Evolutionary conservation across 2,329 filamentous ascomycete genomes (phyloP).

Genomic region (Fusarium buxicola): DNA sequence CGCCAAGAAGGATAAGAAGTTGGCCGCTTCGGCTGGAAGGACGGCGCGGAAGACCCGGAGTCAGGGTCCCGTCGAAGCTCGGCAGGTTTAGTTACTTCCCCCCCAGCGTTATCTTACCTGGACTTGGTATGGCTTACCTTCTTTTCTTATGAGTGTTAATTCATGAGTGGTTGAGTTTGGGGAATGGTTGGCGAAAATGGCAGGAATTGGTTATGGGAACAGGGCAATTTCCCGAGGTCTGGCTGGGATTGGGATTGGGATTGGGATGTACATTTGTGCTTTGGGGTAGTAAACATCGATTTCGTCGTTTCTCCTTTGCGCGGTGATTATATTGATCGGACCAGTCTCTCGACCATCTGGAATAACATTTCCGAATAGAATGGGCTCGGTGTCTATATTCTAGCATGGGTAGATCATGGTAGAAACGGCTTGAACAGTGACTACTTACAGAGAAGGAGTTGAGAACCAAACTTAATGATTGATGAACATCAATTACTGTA

Average conservation of each 20-base stretch:
- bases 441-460: no score
- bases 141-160: slow-evolving; percentile 12
- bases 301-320: neutral
- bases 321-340: neutral
- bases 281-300: slow-evolving; percentile 29
- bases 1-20: slow-evolving; percentile 54
- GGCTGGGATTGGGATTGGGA: slow-evolving; percentile 22
- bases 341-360: no score
- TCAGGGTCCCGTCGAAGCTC: slow-evolving; percentile 53
- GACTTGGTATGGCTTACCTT: neutral
- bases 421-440: no score
- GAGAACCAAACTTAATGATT: no score
- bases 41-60: slow-evolving; percentile 58
- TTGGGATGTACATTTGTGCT: slow-evolving; percentile 35
- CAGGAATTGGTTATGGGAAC: slow-evolving; percentile 23
- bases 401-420: no score
- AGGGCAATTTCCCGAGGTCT: slow-evolving; percentile 23
- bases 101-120: neutral
- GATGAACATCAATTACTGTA: no score
- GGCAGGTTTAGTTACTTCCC: slow-evolving; percentile 10
- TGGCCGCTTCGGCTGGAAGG: slow-evolving; percentile 48
- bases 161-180: slow-evolving; percentile 20
- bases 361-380: no score
- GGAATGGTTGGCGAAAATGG: slow-evolving; percentile 41
- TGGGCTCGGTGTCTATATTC: no score